Conservation (phyloP, 2,329 filamentous ascomycete genomes). For the Pseudomassariella vexata region DNA sequence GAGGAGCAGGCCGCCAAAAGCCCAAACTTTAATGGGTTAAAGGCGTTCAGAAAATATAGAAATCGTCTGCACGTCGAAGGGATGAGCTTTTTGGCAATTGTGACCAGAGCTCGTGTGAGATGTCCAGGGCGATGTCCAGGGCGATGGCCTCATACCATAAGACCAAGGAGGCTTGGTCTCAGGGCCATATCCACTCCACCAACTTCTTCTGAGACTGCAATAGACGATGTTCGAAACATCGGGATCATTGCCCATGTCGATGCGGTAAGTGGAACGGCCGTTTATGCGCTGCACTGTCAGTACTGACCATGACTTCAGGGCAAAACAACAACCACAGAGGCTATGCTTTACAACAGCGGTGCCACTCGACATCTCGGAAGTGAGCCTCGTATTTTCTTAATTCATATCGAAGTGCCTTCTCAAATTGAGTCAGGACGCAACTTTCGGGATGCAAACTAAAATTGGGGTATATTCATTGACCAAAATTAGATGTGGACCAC, state of each 20-base stretch:
- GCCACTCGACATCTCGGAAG: slow-evolving; percentile 79
- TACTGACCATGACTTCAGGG: slow-evolving; percentile 42
- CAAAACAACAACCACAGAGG: slow-evolving; percentile 97
- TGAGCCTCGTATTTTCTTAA: slow-evolving; percentile 23
- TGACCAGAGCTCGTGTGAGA: slow-evolving; percentile 19
- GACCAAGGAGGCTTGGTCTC: slow-evolving; percentile 4
- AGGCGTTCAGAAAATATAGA: too few relatives aligned
- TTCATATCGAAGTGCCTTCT: slow-evolving; percentile 2
- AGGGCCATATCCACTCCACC: slow-evolving; percentile 13
- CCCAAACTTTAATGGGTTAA: too few relatives aligned
- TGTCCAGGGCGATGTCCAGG: slow-evolving; percentile 13
- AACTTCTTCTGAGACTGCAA: slow-evolving; percentile 24
- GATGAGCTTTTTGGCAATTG: slow-evolving; percentile 20
- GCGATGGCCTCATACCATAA: slow-evolving; percentile 10
- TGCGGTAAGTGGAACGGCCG: slow-evolving; percentile 48
- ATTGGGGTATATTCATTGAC: slow-evolving; percentile 1
- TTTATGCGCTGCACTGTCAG: not conserved
- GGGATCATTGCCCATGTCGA: slow-evolving; percentile 99
- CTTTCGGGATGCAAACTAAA: too few relatives aligned
- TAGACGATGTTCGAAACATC: slow-evolving; percentile 78
- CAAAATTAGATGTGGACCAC: slow-evolving; percentile 72
- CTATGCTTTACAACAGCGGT: slow-evolving; percentile 96
- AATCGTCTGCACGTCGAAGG: slow-evolving; percentile 8
- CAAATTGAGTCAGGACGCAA: too few relatives aligned
- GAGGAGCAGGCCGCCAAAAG: too few relatives aligned